Conservation (phyloP, 345 rosid genomes). For the Kandelia obovata region DNA sequence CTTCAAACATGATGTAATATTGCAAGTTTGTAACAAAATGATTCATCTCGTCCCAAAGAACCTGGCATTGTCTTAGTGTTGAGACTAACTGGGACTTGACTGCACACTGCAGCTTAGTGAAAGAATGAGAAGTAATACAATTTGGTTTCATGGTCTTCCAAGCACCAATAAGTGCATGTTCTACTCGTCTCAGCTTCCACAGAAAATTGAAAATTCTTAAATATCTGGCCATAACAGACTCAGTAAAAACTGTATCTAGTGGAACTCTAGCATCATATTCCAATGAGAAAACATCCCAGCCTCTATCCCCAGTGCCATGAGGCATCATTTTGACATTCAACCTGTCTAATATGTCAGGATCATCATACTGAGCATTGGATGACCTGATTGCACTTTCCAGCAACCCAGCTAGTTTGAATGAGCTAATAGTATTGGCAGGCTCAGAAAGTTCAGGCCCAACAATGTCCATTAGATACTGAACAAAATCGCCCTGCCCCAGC, state of each 20-base stretch:
- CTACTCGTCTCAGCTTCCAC: slow-evolving; percentile 94
- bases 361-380: slow-evolving; percentile 98
- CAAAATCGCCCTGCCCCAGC: slow-evolving; percentile 98
- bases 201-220: slow-evolving; percentile 87
- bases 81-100: slow-evolving; percentile 78
- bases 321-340: slow-evolving; percentile 94
- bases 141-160: slow-evolving; percentile 99
- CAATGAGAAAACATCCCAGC: slow-evolving; percentile 98
- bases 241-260: slow-evolving; percentile 84
- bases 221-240: slow-evolving; percentile 79
- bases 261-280: slow-evolving; percentile 96
- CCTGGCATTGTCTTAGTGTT: slow-evolving; percentile 88
- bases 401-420: slow-evolving; percentile 90
- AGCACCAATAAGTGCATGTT: slow-evolving; percentile 92
- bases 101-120: slow-evolving; percentile 62
- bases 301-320: slow-evolving; percentile 83
- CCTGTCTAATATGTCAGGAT: slow-evolving; percentile 84
- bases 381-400: slow-evolving; percentile 91
- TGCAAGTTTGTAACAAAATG: slow-evolving; percentile 96
- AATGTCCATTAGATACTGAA: slow-evolving; percentile 89
- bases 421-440: slow-evolving; percentile 94
- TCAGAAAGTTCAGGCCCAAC: slow-evolving; percentile 93
- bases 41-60: slow-evolving; percentile 94
- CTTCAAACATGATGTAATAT: slow-evolving; percentile 97
- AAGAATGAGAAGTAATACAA: slow-evolving; percentile 76